Base-by-base conservation (phyloP, 2,329 filamentous ascomycete genomes). In the Colletotrichum paranaense region DNA sequence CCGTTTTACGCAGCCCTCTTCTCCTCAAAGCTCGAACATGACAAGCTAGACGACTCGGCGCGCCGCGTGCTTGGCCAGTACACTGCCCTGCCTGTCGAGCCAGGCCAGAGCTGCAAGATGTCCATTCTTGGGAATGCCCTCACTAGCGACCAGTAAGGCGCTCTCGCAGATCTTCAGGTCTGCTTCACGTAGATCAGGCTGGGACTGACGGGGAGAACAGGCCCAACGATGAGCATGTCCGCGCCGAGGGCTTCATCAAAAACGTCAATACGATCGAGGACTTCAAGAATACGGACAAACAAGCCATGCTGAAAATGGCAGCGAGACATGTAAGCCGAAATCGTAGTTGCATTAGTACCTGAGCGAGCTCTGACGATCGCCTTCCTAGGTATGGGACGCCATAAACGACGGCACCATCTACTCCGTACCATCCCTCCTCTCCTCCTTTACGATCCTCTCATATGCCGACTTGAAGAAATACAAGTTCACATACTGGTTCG, bases 381-480 rank as follows among this genome's bases (percentile, higher is more conserved):
- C 26, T 12, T 46, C 49, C 3, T 80, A 97, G 93, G 95, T 99
- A 74, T 98, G 96, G 96, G 95, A 98, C 82, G 96, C 97, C 30
- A 98, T 99, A 79, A 93, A 95, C 76, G 97, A 99, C 83, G 96
- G 95, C 71, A 97, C 94, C 53, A 98, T 99, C 77, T 98, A 97
- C 84, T 97, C 95, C 11, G 94, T 96, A 63, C 97, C 97, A 2
- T 98, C 96, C 5, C 89, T 98, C 2, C 91, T 99, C 22, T 92
- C 95, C 5, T 97, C 94, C 7, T 98, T 98, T 82, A 89, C 94
- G 30, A 91, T 97, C 72, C 91, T 98, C 58, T 98, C 95, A 19
- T 99, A 94, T 81, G 96, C 97, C 75, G 96, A 99, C 80, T 89
- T 99, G 42, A 99, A 99, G 83, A 98, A 97, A 80, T 98, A 98